Evolutionary conservation across 2,329 filamentous ascomycete genomes (phyloP).

Genomic region (Cercospora sp.): DNA sequence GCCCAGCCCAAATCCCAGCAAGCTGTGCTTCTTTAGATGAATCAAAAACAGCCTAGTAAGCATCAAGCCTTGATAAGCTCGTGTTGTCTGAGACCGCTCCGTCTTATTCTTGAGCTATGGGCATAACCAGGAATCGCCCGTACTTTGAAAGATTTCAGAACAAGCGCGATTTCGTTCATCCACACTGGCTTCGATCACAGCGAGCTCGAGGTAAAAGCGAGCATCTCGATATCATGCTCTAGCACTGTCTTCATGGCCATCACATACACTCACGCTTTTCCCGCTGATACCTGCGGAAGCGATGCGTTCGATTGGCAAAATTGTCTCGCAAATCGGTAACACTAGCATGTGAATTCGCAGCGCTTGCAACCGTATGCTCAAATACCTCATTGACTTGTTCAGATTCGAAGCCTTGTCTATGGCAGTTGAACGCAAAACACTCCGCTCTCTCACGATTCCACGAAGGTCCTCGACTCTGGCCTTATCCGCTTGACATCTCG

Average conservation of each 20-base stretch:
- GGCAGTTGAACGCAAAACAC: neutral
- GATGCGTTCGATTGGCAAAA: too few species aligned
- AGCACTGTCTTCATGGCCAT: neutral
- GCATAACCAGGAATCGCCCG: neutral
- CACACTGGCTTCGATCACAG: neutral
- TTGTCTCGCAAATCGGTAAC: too few species aligned
- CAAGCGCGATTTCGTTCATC: neutral
- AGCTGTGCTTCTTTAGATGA: neutral
- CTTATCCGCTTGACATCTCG: neutral
- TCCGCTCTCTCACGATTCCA: neutral
- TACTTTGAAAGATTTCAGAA: too few species aligned
- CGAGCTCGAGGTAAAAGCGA: neutral
- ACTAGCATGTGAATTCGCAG: too few species aligned
- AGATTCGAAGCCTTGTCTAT: neutral
- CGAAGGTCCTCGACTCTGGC: neutral
- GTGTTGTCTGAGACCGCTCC: neutral
- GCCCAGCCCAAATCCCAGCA: neutral
- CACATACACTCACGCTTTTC: neutral
- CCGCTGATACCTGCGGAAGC: too few species aligned
- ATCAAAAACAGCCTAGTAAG: neutral
- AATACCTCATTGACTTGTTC: too few species aligned
- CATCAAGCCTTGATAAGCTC: neutral
- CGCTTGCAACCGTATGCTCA: too few species aligned
- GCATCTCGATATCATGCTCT: neutral
- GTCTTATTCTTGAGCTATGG: neutral